These are phyloP conservation scores for Pharnaceum exiguum DNA, from an alignment of 148 eudicot species.

Conservation along the genomic window DNA sequence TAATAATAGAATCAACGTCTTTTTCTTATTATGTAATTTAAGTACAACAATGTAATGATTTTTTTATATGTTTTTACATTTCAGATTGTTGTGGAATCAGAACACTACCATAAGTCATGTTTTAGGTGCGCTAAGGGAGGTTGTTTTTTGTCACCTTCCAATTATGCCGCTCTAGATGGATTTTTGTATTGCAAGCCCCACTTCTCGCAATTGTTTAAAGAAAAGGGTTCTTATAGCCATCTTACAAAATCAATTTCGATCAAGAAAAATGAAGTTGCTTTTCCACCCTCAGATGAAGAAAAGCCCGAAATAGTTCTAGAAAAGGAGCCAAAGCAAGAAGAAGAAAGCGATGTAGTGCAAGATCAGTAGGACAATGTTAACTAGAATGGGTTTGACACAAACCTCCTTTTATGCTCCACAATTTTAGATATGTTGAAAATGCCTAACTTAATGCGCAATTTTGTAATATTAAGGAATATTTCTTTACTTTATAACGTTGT, in stretches of 20 bases:
- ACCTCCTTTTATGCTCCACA: neutral
- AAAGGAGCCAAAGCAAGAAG: neutral
- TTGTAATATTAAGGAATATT: no score
- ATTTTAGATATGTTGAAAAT: neutral
- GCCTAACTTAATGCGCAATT: no score
- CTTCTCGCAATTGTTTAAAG: slow-evolving; percentile 77
- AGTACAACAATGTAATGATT: neutral
- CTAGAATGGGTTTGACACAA: neutral
- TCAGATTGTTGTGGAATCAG: slow-evolving; percentile 71
- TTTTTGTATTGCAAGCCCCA: slow-evolving; percentile 82
- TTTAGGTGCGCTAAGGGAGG: slow-evolving; percentile 87
- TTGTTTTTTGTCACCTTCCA: slow-evolving; percentile 52
- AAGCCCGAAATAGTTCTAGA: slow-evolving; percentile 3
- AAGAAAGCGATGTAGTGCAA: neutral
- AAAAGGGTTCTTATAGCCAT: slow-evolving; percentile 66
- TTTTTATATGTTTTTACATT: neutral
- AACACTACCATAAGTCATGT: slow-evolving; percentile 75
- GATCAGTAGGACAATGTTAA: neutral
- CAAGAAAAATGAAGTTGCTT: slow-evolving; percentile 23
- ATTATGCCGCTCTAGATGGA: slow-evolving; percentile 86
- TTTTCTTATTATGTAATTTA: neutral
- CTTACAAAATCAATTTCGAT: slow-evolving; percentile 41
- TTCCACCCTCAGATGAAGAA: neutral
- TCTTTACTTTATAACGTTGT: no score
- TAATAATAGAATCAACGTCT: neutral